These are phyloP conservation scores for Jacaranda copaia DNA, from an alignment of 257 asterid species.

Conservation along the genomic window DNA sequence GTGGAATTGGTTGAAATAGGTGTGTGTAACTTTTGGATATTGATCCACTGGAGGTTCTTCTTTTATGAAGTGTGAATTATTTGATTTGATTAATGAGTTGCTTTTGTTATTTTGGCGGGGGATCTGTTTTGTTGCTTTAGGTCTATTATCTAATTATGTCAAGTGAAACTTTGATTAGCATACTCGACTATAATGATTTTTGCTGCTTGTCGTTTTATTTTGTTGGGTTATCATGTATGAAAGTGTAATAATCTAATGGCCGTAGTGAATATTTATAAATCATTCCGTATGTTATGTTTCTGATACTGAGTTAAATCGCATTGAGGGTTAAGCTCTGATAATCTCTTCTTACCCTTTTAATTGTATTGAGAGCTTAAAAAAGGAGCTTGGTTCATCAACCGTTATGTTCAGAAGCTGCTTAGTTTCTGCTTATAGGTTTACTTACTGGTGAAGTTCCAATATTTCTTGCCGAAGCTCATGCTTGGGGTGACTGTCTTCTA, in stretches of 20 bases:
- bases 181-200: neutral
- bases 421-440: neutral
- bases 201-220: neutral
- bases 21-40: conserved; percentile 15
- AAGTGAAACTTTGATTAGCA: conserved; percentile 7
- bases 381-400: neutral
- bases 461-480: conserved; percentile 11
- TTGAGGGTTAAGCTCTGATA: conserved; percentile 8
- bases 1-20: neutral
- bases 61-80: neutral
- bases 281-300: neutral
- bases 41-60: conserved; percentile 3
- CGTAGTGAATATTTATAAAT: neutral
- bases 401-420: neutral
- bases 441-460: neutral
- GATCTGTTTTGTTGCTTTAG: conserved; percentile 3
- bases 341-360: conserved; percentile 10
- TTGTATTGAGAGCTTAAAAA: neutral
- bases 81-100: conserved; percentile 23
- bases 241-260: conserved; percentile 15
- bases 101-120: neutral
- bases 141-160: neutral
- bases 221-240: neutral
- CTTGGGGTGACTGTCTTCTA: neutral
- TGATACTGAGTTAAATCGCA: neutral